A percentile compares a stretch with the other conserved stretches of the same genome.
phyloP scores from a whole-genome alignment of 2,329 filamentous ascomycete species.

The Fusarium sp. region DNA sequence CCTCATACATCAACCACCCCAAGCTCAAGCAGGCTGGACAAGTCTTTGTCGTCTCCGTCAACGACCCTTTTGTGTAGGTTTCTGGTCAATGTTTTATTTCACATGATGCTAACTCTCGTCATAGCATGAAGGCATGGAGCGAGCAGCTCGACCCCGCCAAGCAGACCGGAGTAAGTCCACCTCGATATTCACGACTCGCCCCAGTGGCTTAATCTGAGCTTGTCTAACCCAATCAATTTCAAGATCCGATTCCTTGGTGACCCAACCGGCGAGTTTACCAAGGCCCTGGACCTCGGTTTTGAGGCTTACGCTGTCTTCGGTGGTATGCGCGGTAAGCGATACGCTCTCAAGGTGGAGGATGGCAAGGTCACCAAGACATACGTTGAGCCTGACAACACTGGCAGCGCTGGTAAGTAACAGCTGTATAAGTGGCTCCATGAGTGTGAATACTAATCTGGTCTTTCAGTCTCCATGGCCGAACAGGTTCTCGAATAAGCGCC shows the following conservation, averaged over 20 bases:
- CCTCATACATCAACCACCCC: slow-evolving; percentile 84
- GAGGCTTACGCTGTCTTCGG: slow-evolving; percentile 82
- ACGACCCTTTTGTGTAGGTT: slow-evolving; percentile 92
- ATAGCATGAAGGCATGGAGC: slow-evolving; percentile 90
- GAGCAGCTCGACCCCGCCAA: slow-evolving; percentile 79
- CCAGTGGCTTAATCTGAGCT: neutral
- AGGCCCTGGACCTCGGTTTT: slow-evolving; percentile 84
- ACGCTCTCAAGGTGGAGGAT: slow-evolving; percentile 83
- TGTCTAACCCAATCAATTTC: slow-evolving; percentile 2
- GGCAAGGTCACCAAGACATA: slow-evolving; percentile 85
- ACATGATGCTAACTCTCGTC: slow-evolving; percentile 13
- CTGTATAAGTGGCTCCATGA: neutral
- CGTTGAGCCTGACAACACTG: slow-evolving; percentile 90
- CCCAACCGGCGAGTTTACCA: slow-evolving; percentile 81
- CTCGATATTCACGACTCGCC: neutral
- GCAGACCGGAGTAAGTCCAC: slow-evolving; percentile 75
- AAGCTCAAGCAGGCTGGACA: slow-evolving; percentile 82
- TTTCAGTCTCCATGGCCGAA: slow-evolving; percentile 42
- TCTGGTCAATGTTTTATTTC: neutral
- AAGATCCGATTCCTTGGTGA: slow-evolving; percentile 92
- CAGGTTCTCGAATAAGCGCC: slow-evolving; percentile 33
- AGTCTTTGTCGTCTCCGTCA: slow-evolving; percentile 92
- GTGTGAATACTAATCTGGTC: neutral
- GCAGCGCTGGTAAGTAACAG: slow-evolving; percentile 74
- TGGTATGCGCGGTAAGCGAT: slow-evolving; percentile 84